phyloP scores from a whole-genome alignment of 2,329 filamentous ascomycete species.

The Phyllachora maydis region DNA sequence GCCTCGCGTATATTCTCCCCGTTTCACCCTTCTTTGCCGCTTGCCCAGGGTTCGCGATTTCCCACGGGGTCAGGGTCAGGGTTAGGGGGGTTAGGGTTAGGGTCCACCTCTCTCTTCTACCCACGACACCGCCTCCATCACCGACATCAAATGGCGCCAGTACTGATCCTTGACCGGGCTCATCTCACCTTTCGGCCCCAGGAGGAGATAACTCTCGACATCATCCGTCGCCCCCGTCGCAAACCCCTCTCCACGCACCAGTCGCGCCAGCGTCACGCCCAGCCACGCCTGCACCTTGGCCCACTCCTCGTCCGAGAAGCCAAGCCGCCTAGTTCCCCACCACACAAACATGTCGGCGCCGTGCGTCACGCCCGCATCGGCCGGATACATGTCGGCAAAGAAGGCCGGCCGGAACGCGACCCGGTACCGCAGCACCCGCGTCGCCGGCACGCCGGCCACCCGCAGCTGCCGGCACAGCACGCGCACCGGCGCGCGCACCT shows the following conservation, averaged over 20 bases:
- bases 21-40: no score
- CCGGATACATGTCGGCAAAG: not conserved
- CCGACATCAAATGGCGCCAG: constrained; percentile 1
- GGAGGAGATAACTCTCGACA: not conserved
- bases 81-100: no score
- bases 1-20: no score
- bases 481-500: not conserved
- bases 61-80: no score
- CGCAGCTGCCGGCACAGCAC: not conserved
- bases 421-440: constrained; percentile 1
- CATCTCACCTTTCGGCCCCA: not conserved
- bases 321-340: not conserved
- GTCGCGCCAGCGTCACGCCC: not conserved
- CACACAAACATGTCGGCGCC: not conserved
- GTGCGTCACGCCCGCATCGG: constrained; percentile 1
- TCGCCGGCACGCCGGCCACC: not conserved
- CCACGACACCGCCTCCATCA: not conserved
- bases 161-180: not conserved
- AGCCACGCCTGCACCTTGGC: not conserved
- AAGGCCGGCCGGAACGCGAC: constrained; percentile 1
- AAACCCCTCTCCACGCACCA: not conserved
- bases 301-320: not conserved
- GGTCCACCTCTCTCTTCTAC: no score
- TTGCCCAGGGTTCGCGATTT: no score
- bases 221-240: not conserved